Conservation (phyloP, 2,329 filamentous ascomycete species). For the Beauveria scarabaeidicola region DNA sequence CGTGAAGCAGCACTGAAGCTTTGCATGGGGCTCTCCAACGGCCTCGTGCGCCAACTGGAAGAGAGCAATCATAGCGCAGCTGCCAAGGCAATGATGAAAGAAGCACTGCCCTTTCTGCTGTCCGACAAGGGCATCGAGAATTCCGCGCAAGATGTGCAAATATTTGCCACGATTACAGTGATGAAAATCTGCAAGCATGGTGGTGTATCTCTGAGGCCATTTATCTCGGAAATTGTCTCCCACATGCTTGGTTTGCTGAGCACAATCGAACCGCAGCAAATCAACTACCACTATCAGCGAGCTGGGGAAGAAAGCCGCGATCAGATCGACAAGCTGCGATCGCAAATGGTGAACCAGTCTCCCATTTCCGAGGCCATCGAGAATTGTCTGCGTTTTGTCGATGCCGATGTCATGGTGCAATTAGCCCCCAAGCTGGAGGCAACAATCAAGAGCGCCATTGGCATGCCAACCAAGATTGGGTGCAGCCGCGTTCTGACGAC, state of each 20-base stretch:
- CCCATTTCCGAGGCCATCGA: constrained; percentile 91
- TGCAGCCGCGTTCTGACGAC: constrained; percentile 79
- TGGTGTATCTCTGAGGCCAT: constrained; percentile 67
- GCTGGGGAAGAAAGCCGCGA: constrained; percentile 80
- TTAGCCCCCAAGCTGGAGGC: constrained; percentile 65
- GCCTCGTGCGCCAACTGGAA: constrained; percentile 77
- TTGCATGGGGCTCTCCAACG: constrained; percentile 75
- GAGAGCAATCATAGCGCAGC: constrained; percentile 63
- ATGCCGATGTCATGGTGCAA: constrained; percentile 66
- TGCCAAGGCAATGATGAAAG: constrained; percentile 70
- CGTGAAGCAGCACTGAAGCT: constrained; percentile 71
- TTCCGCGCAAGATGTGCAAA: constrained; percentile 76
- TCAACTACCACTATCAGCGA: constrained; percentile 90
- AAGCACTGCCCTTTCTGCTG: constrained; percentile 83
- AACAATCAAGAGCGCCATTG: constrained; percentile 77
- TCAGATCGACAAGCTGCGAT: constrained; percentile 79
- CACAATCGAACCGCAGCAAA: constrained; percentile 76
- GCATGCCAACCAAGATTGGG: constrained; percentile 88
- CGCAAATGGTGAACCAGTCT: constrained; percentile 72
- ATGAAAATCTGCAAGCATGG: constrained; percentile 86
- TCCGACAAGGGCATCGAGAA: constrained; percentile 86
- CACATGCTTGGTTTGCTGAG: constrained; percentile 75
- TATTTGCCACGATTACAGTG: constrained; percentile 74
- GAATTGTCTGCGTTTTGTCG: constrained; percentile 74
- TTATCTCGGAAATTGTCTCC: constrained; percentile 73